Conservation (phyloP, 805 yeast species). For the Candida saitoana region DNA sequence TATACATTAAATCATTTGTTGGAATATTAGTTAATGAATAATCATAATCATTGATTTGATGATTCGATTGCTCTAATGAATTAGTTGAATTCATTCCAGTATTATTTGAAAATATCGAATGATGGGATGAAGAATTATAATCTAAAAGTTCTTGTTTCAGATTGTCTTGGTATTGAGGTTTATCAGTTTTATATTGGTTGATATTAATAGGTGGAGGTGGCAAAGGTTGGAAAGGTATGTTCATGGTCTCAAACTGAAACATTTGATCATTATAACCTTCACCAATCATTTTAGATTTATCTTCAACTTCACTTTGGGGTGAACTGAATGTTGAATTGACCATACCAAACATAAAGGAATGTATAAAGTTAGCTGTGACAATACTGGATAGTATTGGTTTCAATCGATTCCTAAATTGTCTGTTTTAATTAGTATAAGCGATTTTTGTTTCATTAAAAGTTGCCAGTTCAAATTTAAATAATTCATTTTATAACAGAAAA, state of each 20-base stretch:
- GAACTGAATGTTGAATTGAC: not conserved
- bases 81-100: not conserved
- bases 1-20: conserved; percentile 19
- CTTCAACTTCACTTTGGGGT: not conserved
- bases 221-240: conserved; percentile 13
- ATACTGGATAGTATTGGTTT: not conserved
- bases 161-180: not conserved
- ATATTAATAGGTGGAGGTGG: conserved; percentile 20
- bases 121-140: not conserved
- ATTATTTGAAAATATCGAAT: conserved; percentile 2
- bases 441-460: not conserved
- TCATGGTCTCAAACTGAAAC: conserved; percentile 11
- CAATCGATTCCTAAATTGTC: not conserved
- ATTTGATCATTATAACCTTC: not conserved
- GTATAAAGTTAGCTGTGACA: not conserved
- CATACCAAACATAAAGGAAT: not conserved
- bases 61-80: not conserved
- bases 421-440: not conserved
- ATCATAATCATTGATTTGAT: not conserved
- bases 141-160: not conserved
- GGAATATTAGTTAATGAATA: conserved; percentile 5
- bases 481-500: not conserved
- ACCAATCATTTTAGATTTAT: not conserved
- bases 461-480: not conserved
- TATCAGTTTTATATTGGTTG: not conserved